Conservation (phyloP, 1,284 basidiomycete genomes). For the Tilletiopsis washingtonensis region DNA sequence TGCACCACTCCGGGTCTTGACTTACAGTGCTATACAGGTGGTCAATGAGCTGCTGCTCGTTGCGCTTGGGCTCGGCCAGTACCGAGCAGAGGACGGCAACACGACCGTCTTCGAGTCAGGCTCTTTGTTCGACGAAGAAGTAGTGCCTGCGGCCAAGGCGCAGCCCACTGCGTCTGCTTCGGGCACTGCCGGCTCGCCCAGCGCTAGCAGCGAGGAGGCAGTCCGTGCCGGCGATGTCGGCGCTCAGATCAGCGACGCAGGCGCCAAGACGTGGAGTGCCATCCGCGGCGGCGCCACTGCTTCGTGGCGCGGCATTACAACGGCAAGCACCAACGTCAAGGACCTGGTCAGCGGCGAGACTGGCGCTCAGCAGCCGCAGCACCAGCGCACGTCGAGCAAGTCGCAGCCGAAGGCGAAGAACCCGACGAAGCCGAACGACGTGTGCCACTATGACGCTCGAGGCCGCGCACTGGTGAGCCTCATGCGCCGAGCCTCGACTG, state of each 20-base stretch:
- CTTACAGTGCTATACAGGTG: constrained; percentile 23
- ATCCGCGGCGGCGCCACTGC: not conserved
- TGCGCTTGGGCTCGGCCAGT: constrained; percentile 35
- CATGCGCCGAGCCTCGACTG: too few relatives aligned
- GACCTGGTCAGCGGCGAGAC: too few relatives aligned
- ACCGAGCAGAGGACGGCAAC: constrained; percentile 25
- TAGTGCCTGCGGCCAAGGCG: too few relatives aligned
- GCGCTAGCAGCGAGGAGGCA: too few relatives aligned
- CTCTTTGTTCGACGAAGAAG: constrained; percentile 27
- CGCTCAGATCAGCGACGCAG: not conserved
- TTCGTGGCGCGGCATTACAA: not conserved
- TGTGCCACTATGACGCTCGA: constrained; percentile 37
- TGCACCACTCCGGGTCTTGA: not conserved
- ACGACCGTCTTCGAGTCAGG: constrained; percentile 37
- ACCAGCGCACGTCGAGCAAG: not conserved
- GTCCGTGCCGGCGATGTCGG: too few relatives aligned
- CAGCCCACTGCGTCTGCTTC: too few relatives aligned
- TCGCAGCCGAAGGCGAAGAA: too few relatives aligned
- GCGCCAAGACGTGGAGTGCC: not conserved
- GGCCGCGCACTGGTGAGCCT: constrained; percentile 35
- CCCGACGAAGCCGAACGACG: constrained; percentile 29
- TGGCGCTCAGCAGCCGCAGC: too few relatives aligned
- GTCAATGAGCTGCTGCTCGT: constrained; percentile 33
- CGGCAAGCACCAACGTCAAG: not conserved
- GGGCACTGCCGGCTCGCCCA: too few relatives aligned